Conservation (phyloP, 116 monocot species). For the Dioscorea cayenensis region DNA sequence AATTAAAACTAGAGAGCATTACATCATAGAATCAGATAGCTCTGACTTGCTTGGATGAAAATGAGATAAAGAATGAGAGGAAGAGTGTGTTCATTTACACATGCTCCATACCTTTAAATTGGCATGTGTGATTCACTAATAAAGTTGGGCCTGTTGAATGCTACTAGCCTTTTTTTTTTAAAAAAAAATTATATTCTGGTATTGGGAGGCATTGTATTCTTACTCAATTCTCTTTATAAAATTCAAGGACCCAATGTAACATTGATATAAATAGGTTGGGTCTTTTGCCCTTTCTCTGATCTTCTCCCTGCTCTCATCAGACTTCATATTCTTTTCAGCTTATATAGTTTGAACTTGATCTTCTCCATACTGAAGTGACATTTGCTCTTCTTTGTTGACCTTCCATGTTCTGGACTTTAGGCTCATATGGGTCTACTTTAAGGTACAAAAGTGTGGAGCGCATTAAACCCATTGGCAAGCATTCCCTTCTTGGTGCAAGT, state of each 20-base stretch:
- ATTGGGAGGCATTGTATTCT: background rate
- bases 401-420: conserved; percentile 10
- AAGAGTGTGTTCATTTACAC: too few relatives aligned
- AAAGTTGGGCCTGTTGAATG: background rate
- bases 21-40: too few relatives aligned
- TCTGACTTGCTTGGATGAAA: too few relatives aligned
- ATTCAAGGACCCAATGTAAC: background rate
- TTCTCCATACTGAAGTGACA: background rate
- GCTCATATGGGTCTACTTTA: conserved; percentile 94
- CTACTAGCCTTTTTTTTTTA: background rate
- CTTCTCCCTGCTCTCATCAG: background rate
- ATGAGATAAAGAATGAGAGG: too few relatives aligned
- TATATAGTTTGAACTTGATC: background rate
- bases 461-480: conserved; percentile 81
- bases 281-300: background rate
- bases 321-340: background rate
- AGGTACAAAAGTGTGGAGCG: conserved; percentile 90
- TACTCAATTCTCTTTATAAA: background rate
- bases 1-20: too few relatives aligned
- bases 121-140: background rate
- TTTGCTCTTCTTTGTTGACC: background rate
- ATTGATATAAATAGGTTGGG: background rate
- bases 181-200: too few relatives aligned
- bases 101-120: too few relatives aligned
- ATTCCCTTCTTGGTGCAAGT: conserved; percentile 90